phyloP scores from a whole-genome alignment of 805 yeast genomes.

The Candida maltosa region DNA sequence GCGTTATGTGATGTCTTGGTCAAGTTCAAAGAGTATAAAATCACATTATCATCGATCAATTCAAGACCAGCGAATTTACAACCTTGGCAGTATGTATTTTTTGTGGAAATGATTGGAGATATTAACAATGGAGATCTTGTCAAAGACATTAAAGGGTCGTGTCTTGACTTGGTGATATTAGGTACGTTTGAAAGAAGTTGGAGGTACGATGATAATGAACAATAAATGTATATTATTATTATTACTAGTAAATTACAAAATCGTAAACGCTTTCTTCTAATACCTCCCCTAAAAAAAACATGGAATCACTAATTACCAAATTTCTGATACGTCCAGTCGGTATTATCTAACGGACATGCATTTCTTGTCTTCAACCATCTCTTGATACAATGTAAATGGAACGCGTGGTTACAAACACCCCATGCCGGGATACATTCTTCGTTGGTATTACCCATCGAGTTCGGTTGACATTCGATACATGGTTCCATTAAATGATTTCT shows the following conservation, averaged over 20 bases:
- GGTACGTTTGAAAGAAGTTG: constrained; percentile 54
- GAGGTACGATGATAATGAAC: constrained; percentile 24
- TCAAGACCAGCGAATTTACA: constrained; percentile 69
- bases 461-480: constrained; percentile 94
- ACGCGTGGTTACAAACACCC: constrained; percentile 98
- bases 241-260: constrained; percentile 1
- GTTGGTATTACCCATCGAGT: constrained; percentile 47
- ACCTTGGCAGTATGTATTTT: constrained; percentile 82
- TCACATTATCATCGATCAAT: constrained; percentile 69
- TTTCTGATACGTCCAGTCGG: constrained; percentile 75
- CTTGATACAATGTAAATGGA: constrained; percentile 94
- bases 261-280: not conserved
- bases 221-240: constrained; percentile 6
- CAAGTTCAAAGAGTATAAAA: constrained; percentile 49
- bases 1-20: constrained; percentile 65
- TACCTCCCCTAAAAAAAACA: not conserved
- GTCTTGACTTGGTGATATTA: constrained; percentile 52
- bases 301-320: constrained; percentile 52
- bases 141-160: constrained; percentile 38
- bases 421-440: constrained; percentile 93
- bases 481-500: constrained; percentile 98
- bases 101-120: constrained; percentile 62
- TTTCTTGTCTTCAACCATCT: constrained; percentile 94
- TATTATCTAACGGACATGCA: constrained; percentile 94
- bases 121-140: constrained; percentile 29